Evolutionary conservation across 2,329 filamentous ascomycete genomes (phyloP), one percentile per base, ranked within the genome.

Genomic region (Nigrospora osmanthi): DNA sequence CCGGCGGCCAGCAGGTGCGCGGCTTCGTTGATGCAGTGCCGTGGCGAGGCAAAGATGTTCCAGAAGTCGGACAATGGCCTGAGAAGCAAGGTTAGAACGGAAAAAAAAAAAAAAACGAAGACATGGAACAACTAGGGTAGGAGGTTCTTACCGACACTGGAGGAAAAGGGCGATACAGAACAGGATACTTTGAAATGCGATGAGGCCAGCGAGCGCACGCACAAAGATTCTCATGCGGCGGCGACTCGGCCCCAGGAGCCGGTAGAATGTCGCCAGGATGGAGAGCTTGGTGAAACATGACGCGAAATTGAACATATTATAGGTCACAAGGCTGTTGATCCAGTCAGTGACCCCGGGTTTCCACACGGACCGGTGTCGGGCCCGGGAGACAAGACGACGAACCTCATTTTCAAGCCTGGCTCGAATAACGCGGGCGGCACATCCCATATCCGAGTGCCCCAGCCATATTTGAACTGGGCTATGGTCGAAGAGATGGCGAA

Each of bases 1-100:
- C 78, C 75, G 33, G 78, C 67, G 31, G 68, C 67, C 23, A 77
- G 66, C 34, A 78, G 68, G 38, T 75, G 72, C 0, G 63, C 60
- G 4, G 73, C 69, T 47, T 80, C 65, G 16, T 72, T 51, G 30
- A 74, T 66, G 35, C 71, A 66, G 11, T 71, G 56, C 37, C 65
- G 63, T 2, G 57, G 56, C 14, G 47, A 47, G 28, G 47, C 16
- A 2, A 63, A 65, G 2, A 66, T 40, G 13, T 55, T 63, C 63
- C 63, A 67, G 50, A 62, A 67, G 15, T 56, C 58, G 17, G 57
- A 57, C 4, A 63, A 47, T 6, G 63, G 64, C n/a, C 61, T 62
- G 28, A 4, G n/a, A 36, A 5, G 35, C 10, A 10, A 42, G n/a
- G 34, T 11, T 4, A 9, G 10, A 6, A 6, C 6, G 15, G n/a